Evolutionary conservation across 768 basidiomycete species (phyloP).

Genomic region (Clathrus columnatus): DNA sequence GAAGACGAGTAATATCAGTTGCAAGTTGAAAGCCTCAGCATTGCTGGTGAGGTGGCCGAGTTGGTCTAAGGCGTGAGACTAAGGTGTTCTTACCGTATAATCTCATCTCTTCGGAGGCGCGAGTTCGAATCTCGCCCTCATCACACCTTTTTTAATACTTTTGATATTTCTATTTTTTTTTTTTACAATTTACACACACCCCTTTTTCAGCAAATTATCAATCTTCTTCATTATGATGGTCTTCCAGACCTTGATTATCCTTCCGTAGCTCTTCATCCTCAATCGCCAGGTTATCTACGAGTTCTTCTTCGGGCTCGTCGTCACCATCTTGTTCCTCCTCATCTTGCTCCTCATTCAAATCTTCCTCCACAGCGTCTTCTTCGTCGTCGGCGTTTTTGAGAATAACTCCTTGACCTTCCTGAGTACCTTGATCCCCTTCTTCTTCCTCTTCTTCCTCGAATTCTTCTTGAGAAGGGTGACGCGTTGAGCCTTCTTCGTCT

Average conservation of each 20-base stretch:
- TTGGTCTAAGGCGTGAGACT: too few relatives aligned
- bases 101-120: too few relatives aligned
- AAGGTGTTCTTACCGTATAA: too few relatives aligned
- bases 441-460: neutral
- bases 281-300: neutral
- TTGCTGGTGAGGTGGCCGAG: too few relatives aligned
- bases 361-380: constrained; percentile 5
- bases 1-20: too few relatives aligned
- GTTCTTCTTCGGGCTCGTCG: constrained; percentile 1
- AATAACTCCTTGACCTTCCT: neutral
- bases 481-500: too few relatives aligned
- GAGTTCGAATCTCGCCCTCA: too few relatives aligned
- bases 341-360: constrained; percentile 5
- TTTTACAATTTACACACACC: too few relatives aligned
- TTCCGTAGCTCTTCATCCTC: constrained; percentile 1
- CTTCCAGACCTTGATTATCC: constrained; percentile 1
- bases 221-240: neutral
- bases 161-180: too few relatives aligned
- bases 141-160: too few relatives aligned
- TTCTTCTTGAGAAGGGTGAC: neutral
- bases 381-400: neutral
- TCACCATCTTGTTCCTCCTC: neutral
- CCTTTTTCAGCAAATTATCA: too few relatives aligned
- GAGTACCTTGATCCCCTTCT: neutral
- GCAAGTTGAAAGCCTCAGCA: too few relatives aligned